Conservation (phyloP, 2,329 filamentous ascomycete genomes). For the Myriosclerotinia scirpicola region DNA sequence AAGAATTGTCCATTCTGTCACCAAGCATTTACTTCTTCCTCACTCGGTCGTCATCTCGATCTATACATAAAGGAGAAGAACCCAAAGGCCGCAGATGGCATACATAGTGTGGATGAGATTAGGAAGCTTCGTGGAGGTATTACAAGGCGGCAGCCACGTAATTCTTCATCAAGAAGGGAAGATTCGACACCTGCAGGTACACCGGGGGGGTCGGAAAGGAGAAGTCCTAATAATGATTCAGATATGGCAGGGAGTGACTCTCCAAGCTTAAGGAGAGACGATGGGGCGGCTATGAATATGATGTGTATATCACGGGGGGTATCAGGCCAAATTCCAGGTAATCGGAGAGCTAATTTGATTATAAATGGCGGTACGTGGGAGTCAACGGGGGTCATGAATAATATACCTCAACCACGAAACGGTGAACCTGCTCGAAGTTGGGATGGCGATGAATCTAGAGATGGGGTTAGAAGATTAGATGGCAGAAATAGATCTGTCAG, state of each 20-base stretch:
- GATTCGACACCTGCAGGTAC: constrained; percentile 59
- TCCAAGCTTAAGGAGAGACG: constrained; percentile 42
- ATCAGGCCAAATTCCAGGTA: constrained; percentile 36
- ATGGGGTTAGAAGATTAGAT: constrained; percentile 38
- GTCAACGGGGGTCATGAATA: constrained; percentile 74
- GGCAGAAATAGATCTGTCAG: constrained; percentile 46
- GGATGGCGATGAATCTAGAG: constrained; percentile 41
- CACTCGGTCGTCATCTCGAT: constrained; percentile 88
- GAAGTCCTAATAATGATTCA: constrained; percentile 39
- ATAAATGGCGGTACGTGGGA: constrained; percentile 64
- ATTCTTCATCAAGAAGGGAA: constrained; percentile 54
- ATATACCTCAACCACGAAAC: constrained; percentile 57
- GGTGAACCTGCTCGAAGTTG: constrained; percentile 46
- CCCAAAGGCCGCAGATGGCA: constrained; percentile 79
- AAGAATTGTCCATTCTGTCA: constrained; percentile 85
- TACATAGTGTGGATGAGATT: constrained; percentile 90
- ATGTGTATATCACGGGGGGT: constrained; percentile 10
- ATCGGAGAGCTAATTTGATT: constrained; percentile 33
- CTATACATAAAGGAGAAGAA: constrained; percentile 94
- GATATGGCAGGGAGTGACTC: constrained; percentile 40
- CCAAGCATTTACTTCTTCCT: constrained; percentile 90
- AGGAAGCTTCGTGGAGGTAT: constrained; percentile 79
- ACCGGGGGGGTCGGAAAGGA: constrained; percentile 45
- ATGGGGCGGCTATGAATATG: constrained; percentile 41
- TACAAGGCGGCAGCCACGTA: constrained; percentile 79